Conservation (phyloP, 2,329 filamentous ascomycete species). For the Zymoseptoria brevis region DNA sequence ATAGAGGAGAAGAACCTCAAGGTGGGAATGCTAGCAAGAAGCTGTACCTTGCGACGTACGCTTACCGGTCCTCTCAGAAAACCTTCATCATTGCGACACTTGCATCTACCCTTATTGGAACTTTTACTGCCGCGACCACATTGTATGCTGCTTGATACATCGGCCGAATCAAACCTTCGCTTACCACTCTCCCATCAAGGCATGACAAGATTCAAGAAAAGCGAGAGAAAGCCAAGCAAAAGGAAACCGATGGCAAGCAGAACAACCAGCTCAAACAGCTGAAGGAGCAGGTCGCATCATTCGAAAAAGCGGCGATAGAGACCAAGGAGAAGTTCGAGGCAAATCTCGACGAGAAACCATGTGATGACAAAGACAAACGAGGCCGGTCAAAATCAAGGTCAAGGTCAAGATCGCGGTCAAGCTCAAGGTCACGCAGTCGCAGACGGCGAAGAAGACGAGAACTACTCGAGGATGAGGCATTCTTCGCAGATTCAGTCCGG, state of each 20-base stretch:
- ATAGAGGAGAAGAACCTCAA: conserved; percentile 40
- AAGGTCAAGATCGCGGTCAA: conserved; percentile 10
- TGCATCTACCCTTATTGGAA: conserved; percentile 38
- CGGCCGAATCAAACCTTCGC: not conserved
- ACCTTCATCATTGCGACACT: conserved; percentile 40
- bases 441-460: conserved; percentile 5
- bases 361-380: conserved; percentile 6
- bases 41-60: not conserved
- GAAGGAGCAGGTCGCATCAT: conserved; percentile 16
- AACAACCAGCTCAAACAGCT: conserved; percentile 18
- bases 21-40: conserved; percentile 9
- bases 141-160: conserved; percentile 12
- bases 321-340: conserved; percentile 2
- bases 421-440: conserved; percentile 7
- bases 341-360: conserved; percentile 5
- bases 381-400: conserved; percentile 10
- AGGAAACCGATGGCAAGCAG: conserved; percentile 18
- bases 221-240: conserved; percentile 30
- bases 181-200: not conserved
- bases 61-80: conserved; percentile 22
- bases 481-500: conserved; percentile 1
- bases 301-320: conserved; percentile 10
- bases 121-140: conserved; percentile 38
- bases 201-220: conserved; percentile 32
- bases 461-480: not conserved